Base-by-base conservation (phyloP, 495 filamentous ascomycete species). In the Penicillium paradoxum region DNA sequence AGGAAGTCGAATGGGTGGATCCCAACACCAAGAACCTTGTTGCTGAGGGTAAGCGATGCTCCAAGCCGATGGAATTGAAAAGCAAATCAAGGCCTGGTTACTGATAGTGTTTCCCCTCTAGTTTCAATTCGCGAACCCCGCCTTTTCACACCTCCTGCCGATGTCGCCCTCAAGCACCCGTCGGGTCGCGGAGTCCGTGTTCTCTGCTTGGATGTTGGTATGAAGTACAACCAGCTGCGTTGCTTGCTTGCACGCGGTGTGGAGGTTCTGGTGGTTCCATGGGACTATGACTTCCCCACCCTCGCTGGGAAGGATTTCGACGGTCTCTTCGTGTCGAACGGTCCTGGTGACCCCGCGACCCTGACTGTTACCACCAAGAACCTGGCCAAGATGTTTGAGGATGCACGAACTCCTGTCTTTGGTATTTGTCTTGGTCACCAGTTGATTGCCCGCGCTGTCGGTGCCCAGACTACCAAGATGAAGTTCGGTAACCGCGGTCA, bases 401-500 rank as follows among this genome's bases (percentile, higher is more conserved):
- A 88, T 60, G 88, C 84, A 46, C 80, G 80, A 37, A 91, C 85
- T 0, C 93, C 93, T 13, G 85, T 98, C 29, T 97, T 98, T 59
- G 93, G 91, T 65, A 98, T 98, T 58, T 98, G 93, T 73, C 72
- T 98, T 53, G 93, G 93, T 45, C 93, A 98, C 65, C 93, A 97
- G 72, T 78, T 98, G 49, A 85, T 98, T 34, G 89, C 93, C 17
- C 82, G 93, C 54, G 90, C 93, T 22, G 86, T 90, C 18, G 93
- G 93, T 47, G 93, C 92, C 33, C 79, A 81, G 27, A 98, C 93
- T 2, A 65, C 75, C 51, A 98, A 98, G 75, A 95, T 98, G 88
- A 96, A 96, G 77, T 98, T 97, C 63, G 93, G 93, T 72, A 98
- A 98, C 73, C 88, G 93, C 61, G 93, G 93, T 33, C 91, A 96